Percentiles rank a stretch among this genome's conserved stretches.
These are phyloP conservation scores for Isoetes taiwanensis DNA, from an alignment of 75 land plant species.

Conservation along the genomic window DNA sequence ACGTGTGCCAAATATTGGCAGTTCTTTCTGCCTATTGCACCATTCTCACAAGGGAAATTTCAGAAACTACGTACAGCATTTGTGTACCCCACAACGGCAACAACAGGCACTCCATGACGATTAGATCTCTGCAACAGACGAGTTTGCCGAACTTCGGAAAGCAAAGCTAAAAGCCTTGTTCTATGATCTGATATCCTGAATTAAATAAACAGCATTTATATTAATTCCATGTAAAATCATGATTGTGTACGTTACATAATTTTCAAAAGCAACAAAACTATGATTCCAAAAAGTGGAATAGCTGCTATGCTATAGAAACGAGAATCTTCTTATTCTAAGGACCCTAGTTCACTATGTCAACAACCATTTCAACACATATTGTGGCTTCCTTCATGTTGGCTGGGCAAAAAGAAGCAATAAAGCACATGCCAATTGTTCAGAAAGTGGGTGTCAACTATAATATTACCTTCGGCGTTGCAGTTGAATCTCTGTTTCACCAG, in stretches of 20 bases:
- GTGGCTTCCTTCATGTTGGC: too few species aligned
- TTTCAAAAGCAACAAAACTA: too few species aligned
- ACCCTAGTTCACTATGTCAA: constrained; percentile 2
- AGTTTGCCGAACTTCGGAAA: constrained; percentile 72
- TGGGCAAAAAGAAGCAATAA: too few species aligned
- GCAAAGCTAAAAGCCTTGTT: constrained; percentile 32
- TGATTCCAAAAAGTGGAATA: background rate
- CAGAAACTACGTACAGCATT: constrained; percentile 98
- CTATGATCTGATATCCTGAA: constrained; percentile 63
- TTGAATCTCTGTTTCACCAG: constrained; percentile 94
- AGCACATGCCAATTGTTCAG: too few species aligned
- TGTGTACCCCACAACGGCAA: constrained; percentile 93
- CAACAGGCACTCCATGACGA: constrained; percentile 51
- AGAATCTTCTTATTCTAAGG: background rate
- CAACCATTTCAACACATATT: constrained; percentile 4
- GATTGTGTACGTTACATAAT: too few species aligned
- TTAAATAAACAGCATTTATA: background rate
- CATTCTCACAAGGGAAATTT: too few species aligned
- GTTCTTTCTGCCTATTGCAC: too few species aligned
- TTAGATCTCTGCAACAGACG: constrained; percentile 68
- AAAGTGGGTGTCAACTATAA: too few species aligned
- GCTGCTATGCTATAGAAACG: background rate
- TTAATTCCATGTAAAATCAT: background rate
- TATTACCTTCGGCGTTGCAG: constrained; percentile 79
- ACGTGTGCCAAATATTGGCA: too few species aligned